Percentiles rank a stretch among this genome's conserved stretches.
phyloP scores from a whole-genome alignment of 257 asterid species.

The Solanum peruvianum region DNA sequence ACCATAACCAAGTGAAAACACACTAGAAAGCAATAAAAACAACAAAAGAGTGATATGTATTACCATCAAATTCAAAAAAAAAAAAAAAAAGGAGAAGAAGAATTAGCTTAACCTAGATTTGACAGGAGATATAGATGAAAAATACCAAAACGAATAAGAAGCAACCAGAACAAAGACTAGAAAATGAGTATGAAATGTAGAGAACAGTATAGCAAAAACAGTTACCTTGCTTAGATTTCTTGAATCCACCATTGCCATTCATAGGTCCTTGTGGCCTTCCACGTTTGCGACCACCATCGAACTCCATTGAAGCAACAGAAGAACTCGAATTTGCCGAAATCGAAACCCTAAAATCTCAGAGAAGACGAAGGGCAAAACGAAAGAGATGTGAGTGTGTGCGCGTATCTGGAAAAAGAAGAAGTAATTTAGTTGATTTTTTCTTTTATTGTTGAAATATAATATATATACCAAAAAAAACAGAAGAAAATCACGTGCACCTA shows the following conservation, averaged over 20 bases:
- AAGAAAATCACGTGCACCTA: background rate
- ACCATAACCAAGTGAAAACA: background rate
- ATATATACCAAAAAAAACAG: background rate
- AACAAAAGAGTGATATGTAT: background rate
- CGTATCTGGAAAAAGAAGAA: background rate
- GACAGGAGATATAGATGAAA: background rate
- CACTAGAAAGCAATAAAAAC: background rate
- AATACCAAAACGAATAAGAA: background rate
- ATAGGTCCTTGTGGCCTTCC: constrained; percentile 33
- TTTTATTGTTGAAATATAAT: background rate
- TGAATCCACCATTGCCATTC: constrained; percentile 51
- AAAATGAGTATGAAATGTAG: background rate
- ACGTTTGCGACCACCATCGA: constrained; percentile 45
- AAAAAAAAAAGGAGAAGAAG: background rate
- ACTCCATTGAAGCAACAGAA: constrained; percentile 28
- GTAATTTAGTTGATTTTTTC: background rate
- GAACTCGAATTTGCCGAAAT: background rate
- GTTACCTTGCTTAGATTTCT: constrained; percentile 49
- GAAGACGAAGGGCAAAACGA: background rate
- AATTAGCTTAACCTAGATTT: constrained; percentile 3
- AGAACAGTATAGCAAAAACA: background rate
- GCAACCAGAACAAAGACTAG: background rate
- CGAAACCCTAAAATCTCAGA: background rate
- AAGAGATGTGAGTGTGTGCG: background rate
- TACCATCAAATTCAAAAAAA: background rate